Conservation (phyloP, 495 filamentous ascomycete species). For the Aspergillus nanangensis region DNA sequence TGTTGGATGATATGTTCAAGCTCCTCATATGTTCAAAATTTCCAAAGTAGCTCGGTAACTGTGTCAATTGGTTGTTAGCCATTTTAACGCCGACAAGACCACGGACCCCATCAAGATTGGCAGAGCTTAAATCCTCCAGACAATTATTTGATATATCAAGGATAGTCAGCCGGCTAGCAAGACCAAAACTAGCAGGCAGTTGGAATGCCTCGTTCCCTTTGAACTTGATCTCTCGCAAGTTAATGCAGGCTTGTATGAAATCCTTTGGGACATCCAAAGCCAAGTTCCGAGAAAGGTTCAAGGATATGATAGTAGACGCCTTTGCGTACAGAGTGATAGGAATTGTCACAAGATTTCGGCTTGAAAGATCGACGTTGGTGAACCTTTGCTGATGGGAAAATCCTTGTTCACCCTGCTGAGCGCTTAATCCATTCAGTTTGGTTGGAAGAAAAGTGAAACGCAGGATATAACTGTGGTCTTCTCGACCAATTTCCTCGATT, state of each 20-base stretch:
- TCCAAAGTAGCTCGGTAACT: constrained; percentile 75
- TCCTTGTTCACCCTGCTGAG: constrained; percentile 70
- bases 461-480: constrained; percentile 95
- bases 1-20: constrained; percentile 89
- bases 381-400: constrained; percentile 80
- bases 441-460: constrained; percentile 91
- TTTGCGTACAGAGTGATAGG: constrained; percentile 91
- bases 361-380: constrained; percentile 87
- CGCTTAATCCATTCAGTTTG: constrained; percentile 71
- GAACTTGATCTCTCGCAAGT: constrained; percentile 91
- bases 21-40: constrained; percentile 71
- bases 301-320: constrained; percentile 85
- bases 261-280: constrained; percentile 91
- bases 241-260: constrained; percentile 90
- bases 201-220: constrained; percentile 85
- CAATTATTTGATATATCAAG: constrained; percentile 94
- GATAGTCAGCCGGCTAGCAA: constrained; percentile 76
- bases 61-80: constrained; percentile 82
- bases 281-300: constrained; percentile 89
- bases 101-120: constrained; percentile 62
- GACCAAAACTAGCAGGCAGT: constrained; percentile 78
- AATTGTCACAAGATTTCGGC: constrained; percentile 90
- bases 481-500: constrained; percentile 91
- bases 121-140: constrained; percentile 79
- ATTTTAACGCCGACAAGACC: constrained; percentile 87